Percentiles rank a stretch among this genome's conserved stretches.
Evolutionary conservation across 305 asterid species (phyloP).

Genomic region (Fraxinus sp.): DNA sequence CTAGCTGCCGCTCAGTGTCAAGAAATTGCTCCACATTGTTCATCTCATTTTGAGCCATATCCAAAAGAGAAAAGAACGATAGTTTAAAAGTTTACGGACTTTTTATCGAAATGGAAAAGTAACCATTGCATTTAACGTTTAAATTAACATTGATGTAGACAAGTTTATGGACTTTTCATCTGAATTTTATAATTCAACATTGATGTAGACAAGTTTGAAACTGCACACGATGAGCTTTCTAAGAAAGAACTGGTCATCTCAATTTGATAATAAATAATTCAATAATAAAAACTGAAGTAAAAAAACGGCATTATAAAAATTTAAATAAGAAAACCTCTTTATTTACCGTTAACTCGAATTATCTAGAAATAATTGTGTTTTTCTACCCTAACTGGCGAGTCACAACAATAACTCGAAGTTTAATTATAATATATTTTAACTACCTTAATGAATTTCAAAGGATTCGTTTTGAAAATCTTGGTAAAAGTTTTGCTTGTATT

Average conservation of each 20-base stretch:
- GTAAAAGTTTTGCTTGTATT: not conserved
- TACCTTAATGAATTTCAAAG: not conserved
- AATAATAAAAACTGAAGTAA: slow-evolving; percentile 18
- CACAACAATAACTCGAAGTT: too few relatives aligned
- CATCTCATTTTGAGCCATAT: too few relatives aligned
- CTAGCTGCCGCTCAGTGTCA: not conserved
- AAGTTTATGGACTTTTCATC: not conserved
- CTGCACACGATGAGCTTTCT: not conserved
- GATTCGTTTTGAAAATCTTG: not conserved
- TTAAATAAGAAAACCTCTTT: not conserved
- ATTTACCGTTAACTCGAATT: not conserved
- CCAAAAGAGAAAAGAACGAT: too few relatives aligned
- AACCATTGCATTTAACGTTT: not conserved
- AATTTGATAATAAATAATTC: slow-evolving; percentile 23
- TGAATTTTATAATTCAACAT: not conserved
- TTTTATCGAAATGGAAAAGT: not conserved
- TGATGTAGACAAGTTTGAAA: slow-evolving; percentile 7
- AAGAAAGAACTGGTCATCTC: not conserved
- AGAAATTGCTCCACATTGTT: not conserved
- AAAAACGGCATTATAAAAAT: not conserved
- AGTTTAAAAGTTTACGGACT: not conserved
- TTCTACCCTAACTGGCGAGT: not conserved
- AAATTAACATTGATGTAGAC: too few relatives aligned
- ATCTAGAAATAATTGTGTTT: not conserved
- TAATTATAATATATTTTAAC: too few relatives aligned